Percentiles rank a stretch among this genome's conserved stretches.
Conservation (phyloP, 2,329 filamentous ascomycete genomes). For the Xylaria sp. region DNA sequence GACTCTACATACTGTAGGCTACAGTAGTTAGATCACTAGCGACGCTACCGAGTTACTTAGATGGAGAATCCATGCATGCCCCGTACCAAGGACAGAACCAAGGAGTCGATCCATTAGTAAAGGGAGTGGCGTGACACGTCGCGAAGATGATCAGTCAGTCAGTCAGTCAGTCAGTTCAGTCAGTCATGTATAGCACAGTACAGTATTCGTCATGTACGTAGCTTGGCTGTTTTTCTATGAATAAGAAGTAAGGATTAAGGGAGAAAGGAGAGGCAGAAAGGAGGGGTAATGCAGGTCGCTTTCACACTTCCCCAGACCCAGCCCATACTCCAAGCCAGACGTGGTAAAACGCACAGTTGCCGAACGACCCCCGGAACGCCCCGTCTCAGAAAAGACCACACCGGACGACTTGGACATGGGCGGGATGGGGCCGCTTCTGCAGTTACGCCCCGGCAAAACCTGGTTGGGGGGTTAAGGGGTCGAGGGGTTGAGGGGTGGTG, state of each 20-base stretch:
- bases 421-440: constrained; percentile 33
- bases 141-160: constrained; percentile 4
- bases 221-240: no score
- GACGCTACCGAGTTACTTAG: no score
- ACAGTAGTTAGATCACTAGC: no score
- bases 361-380: constrained; percentile 28
- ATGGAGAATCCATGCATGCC: background rate
- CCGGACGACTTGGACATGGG: background rate
- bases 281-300: constrained; percentile 20
- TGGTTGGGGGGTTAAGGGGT: background rate
- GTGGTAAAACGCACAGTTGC: constrained; percentile 27
- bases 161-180: background rate
- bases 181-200: no score
- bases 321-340: background rate
- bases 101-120: constrained; percentile 11
- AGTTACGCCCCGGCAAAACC: constrained; percentile 11
- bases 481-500: no score
- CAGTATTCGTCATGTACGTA: no score
- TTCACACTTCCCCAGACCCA: constrained; percentile 1
- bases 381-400: constrained; percentile 8
- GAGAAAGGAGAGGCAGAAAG: background rate
- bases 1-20: no score
- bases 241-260: no score
- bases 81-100: background rate
- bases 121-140: constrained; percentile 21